These are phyloP conservation scores for Gillenia trifoliata DNA, from an alignment of 306 rosid species.

Conservation along the genomic window DNA sequence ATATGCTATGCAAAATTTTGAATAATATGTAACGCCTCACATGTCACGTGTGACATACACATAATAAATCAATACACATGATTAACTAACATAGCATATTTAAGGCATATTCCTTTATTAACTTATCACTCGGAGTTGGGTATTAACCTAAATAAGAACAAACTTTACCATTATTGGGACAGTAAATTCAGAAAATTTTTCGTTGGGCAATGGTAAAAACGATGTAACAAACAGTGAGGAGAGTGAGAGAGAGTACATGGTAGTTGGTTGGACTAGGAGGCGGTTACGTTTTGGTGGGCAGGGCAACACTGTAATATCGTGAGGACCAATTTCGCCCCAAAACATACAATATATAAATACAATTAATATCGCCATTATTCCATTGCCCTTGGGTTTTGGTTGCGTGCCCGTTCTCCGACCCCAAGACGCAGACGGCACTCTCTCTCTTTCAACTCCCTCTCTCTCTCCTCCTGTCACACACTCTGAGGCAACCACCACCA, in stretches of 20 bases:
- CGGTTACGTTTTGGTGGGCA: neutral
- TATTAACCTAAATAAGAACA: neutral
- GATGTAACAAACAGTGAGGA: neutral
- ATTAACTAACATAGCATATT: too few relatives aligned
- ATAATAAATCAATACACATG: too few relatives aligned
- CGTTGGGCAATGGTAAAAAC: neutral
- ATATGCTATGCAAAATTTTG: too few relatives aligned
- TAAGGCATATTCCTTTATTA: too few relatives aligned
- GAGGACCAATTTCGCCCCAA: neutral
- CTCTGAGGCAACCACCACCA: neutral
- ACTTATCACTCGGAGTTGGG: neutral
- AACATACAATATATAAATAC: too few relatives aligned
- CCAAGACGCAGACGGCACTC: constrained; percentile 16
- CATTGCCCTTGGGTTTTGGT: neutral
- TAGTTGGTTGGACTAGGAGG: neutral
- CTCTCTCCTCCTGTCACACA: neutral
- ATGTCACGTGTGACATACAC: fast-evolving
- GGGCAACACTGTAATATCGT: neutral
- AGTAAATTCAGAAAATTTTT: neutral
- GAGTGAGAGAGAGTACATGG: neutral
- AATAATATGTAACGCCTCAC: too few relatives aligned
- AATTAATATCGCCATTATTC: neutral
- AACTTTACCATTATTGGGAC: neutral
- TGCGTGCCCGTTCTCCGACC: constrained; percentile 36
- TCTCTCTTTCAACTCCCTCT: neutral